Conservation (phyloP, 805 yeast species). For the Sugiyamaella floridensis region DNA sequence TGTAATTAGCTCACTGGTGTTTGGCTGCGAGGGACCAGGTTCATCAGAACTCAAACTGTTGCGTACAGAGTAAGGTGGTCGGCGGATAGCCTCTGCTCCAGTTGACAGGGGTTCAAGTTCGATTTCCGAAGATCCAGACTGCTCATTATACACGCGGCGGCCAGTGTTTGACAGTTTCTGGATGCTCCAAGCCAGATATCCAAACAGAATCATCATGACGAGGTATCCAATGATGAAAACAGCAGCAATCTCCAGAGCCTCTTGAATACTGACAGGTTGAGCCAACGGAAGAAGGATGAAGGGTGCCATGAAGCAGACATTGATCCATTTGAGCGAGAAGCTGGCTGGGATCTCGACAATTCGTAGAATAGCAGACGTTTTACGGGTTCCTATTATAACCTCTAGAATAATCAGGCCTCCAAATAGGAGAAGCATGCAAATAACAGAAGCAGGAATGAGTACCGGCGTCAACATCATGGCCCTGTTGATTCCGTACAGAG, state of each 20-base stretch:
- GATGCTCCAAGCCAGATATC: constrained; percentile 40
- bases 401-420: constrained; percentile 38
- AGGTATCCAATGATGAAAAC: constrained; percentile 64
- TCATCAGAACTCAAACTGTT: background rate
- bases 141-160: constrained; percentile 10
- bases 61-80: background rate
- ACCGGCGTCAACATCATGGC: constrained; percentile 42
- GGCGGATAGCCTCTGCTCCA: background rate
- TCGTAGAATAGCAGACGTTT: constrained; percentile 24
- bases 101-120: background rate
- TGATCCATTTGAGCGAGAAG: constrained; percentile 69
- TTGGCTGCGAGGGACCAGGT: background rate
- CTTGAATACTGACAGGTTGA: constrained; percentile 55
- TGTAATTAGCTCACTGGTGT: too few species aligned
- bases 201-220: constrained; percentile 43
- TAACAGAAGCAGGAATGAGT: constrained; percentile 62
- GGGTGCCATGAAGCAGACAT: constrained; percentile 70
- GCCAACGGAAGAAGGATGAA: constrained; percentile 66
- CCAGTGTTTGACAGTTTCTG: constrained; percentile 31
- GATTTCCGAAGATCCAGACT: background rate
- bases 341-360: constrained; percentile 56
- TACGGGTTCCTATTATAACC: constrained; percentile 32
- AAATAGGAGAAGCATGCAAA: constrained; percentile 59
- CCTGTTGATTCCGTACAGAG: constrained; percentile 49
- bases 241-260: constrained; percentile 67